These are phyloP conservation scores for Penicillium odoratum DNA, from an alignment of 495 filamentous ascomycete genomes.

Conservation along the genomic window DNA sequence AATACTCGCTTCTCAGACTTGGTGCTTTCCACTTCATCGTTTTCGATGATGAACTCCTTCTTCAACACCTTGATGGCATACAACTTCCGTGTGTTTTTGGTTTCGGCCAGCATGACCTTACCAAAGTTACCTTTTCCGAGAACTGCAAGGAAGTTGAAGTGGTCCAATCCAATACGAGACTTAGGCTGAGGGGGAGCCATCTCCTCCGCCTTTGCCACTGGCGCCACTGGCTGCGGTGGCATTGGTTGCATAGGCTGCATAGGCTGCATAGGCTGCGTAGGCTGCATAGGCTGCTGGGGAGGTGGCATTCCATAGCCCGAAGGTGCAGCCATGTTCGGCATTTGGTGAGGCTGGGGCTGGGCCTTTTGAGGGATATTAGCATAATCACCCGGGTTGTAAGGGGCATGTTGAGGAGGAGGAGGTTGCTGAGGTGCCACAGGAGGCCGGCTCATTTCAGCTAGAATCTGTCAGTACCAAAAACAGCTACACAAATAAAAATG, in stretches of 20 bases:
- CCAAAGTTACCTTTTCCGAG: conserved; percentile 99
- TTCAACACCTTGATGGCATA: conserved; percentile 99
- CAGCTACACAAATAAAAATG: neutral
- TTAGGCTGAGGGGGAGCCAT: conserved; percentile 66
- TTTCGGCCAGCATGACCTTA: conserved; percentile 99
- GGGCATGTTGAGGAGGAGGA: conserved; percentile 49
- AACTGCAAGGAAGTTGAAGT: conserved; percentile 99
- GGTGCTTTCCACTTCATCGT: conserved; percentile 99
- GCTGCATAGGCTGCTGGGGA: conserved; percentile 35
- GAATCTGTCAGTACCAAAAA: conserved; percentile 8
- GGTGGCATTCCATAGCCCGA: conserved; percentile 28
- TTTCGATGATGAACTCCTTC: conserved; percentile 99
- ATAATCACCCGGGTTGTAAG: conserved; percentile 74
- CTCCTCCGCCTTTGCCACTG: conserved; percentile 45
- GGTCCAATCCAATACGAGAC: conserved; percentile 86
- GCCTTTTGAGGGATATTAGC: conserved; percentile 52
- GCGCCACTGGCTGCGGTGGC: conserved; percentile 43
- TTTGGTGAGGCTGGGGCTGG: conserved; percentile 35
- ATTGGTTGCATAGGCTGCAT: conserved; percentile 30
- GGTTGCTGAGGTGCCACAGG: conserved; percentile 41
- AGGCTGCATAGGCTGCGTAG: conserved; percentile 20
- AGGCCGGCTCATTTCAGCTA: conserved; percentile 37
- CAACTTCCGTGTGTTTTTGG: conserved; percentile 84
- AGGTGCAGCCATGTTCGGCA: conserved; percentile 25
- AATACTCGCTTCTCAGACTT: conserved; percentile 97